These are phyloP conservation scores for Fennellomyces sp. DNA, from an alignment of 371 early-diverging fungal genomes.

Conservation along the genomic window DNA sequence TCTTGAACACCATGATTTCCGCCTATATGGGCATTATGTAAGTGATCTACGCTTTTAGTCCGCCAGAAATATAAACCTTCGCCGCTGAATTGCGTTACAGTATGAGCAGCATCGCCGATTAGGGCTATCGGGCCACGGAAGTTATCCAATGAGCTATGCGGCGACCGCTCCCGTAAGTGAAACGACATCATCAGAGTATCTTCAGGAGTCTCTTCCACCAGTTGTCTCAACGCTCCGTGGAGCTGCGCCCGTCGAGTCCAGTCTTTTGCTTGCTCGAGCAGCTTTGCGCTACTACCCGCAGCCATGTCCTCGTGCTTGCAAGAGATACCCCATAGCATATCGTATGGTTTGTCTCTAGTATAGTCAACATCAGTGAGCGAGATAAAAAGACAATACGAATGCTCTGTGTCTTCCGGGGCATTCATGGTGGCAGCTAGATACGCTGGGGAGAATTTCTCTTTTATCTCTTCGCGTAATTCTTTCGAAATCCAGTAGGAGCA, in stretches of 20 bases:
- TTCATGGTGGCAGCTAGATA: no score
- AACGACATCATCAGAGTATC: background rate
- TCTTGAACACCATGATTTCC: constrained; percentile 42
- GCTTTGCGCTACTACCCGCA: background rate
- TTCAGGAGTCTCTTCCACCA: background rate
- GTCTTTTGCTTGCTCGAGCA: constrained; percentile 5
- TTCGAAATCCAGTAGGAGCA: background rate
- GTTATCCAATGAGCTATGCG: background rate
- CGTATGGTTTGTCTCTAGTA: background rate
- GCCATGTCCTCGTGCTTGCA: background rate
- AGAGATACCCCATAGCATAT: background rate
- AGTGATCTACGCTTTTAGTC: background rate
- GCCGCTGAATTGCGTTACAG: constrained; percentile 21
- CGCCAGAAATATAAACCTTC: constrained; percentile 14
- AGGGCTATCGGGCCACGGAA: constrained; percentile 1
- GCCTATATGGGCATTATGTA: constrained; percentile 13
- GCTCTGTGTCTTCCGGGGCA: background rate
- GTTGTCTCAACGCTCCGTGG: background rate
- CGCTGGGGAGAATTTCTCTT: background rate
- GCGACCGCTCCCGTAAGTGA: constrained; percentile 16
- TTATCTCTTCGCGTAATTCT: background rate
- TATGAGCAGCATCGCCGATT: constrained; percentile 25
- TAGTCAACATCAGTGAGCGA: background rate
- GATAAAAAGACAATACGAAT: background rate
- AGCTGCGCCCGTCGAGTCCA: background rate